A percentile compares a stretch with the other conserved stretches of the same genome.
Evolutionary conservation across 2,329 filamentous ascomycete genomes (phyloP).

Genomic region (Aspergillus viridinutans): DNA sequence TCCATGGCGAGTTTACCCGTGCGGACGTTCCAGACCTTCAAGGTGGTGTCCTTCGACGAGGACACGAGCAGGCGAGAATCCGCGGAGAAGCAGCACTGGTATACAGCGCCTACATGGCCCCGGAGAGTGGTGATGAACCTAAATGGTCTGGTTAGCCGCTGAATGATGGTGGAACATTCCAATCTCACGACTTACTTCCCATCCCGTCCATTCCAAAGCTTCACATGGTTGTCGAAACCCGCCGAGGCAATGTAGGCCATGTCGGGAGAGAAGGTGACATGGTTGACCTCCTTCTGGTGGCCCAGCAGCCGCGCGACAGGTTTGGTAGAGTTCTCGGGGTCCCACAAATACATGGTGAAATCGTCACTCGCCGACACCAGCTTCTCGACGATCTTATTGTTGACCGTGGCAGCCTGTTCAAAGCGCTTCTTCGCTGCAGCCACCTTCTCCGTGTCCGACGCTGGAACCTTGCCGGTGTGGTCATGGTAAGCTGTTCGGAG

Average conservation of each 20-base stretch:
- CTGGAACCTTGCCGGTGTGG: conserved; percentile 68
- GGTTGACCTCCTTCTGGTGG: conserved; percentile 95
- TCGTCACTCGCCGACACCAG: conserved; percentile 91
- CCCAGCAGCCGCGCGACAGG: conserved; percentile 85
- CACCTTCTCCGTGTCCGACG: conserved; percentile 64
- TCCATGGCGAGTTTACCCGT: conserved; percentile 78
- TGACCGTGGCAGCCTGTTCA: conserved; percentile 74
- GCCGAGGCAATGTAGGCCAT: conserved; percentile 81
- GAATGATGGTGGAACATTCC: background rate
- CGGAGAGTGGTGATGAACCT: conserved; percentile 83
- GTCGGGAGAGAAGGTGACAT: conserved; percentile 90
- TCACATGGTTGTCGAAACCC: conserved; percentile 91
- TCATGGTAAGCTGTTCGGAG: conserved; percentile 83
- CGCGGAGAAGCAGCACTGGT: conserved; percentile 87
- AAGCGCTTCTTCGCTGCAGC: conserved; percentile 76
- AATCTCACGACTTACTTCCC: conserved; percentile 44
- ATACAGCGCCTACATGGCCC: conserved; percentile 87
- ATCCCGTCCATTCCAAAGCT: conserved; percentile 78
- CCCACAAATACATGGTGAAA: conserved; percentile 95
- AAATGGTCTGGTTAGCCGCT: conserved; percentile 5
- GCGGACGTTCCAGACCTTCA: conserved; percentile 91
- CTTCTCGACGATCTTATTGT: conserved; percentile 73
- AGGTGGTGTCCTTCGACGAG: conserved; percentile 82
- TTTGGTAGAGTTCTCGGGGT: conserved; percentile 72
- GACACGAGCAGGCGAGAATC: conserved; percentile 88